phyloP scores from a whole-genome alignment of 257 asterid genomes.

The Nicotiana noctiflora region DNA sequence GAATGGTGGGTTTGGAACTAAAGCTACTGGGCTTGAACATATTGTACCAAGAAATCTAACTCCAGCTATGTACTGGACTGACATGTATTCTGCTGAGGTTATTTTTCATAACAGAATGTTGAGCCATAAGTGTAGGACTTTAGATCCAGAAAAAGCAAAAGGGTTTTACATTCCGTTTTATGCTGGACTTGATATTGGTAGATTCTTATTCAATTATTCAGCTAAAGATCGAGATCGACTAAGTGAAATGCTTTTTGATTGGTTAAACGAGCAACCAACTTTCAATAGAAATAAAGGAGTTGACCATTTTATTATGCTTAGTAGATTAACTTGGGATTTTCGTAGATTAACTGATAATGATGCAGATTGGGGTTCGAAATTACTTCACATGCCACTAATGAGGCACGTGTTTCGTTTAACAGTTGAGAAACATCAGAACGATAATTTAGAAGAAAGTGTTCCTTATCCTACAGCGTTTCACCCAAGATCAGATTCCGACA shows the following conservation, averaged over 20 bases:
- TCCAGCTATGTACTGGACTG: slow-evolving; percentile 52
- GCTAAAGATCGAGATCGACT: slow-evolving; percentile 34
- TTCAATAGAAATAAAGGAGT: slow-evolving; percentile 42
- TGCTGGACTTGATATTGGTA: slow-evolving; percentile 60
- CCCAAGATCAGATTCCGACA: slow-evolving; percentile 22
- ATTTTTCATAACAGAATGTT: slow-evolving; percentile 43
- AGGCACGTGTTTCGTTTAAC: slow-evolving; percentile 35
- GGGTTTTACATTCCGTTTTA: slow-evolving; percentile 63
- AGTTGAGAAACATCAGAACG: slow-evolving; percentile 31
- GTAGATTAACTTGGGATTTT: slow-evolving; percentile 70
- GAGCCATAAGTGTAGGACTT: slow-evolving; percentile 39
- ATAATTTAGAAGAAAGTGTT: slow-evolving; percentile 24
- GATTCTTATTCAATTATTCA: slow-evolving; percentile 38
- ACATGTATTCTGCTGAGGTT: slow-evolving; percentile 42
- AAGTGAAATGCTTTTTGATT: slow-evolving; percentile 34
- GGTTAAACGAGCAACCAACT: slow-evolving; percentile 28
- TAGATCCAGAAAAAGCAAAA: slow-evolving; percentile 39
- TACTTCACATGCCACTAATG: slow-evolving; percentile 51
- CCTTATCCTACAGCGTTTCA: slow-evolving; percentile 40
- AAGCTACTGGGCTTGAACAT: slow-evolving; percentile 43
- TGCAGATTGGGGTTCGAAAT: slow-evolving; percentile 46
- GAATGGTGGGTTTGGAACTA: slow-evolving; percentile 41
- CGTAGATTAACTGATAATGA: slow-evolving; percentile 43
- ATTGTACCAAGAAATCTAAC: slow-evolving; percentile 31
- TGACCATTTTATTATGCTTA: slow-evolving; percentile 49